Percentiles rank a stretch among this genome's conserved stretches.
These are phyloP conservation scores for Oidium heveae DNA, from an alignment of 2,329 filamentous ascomycete genomes.

Conservation along the genomic window DNA sequence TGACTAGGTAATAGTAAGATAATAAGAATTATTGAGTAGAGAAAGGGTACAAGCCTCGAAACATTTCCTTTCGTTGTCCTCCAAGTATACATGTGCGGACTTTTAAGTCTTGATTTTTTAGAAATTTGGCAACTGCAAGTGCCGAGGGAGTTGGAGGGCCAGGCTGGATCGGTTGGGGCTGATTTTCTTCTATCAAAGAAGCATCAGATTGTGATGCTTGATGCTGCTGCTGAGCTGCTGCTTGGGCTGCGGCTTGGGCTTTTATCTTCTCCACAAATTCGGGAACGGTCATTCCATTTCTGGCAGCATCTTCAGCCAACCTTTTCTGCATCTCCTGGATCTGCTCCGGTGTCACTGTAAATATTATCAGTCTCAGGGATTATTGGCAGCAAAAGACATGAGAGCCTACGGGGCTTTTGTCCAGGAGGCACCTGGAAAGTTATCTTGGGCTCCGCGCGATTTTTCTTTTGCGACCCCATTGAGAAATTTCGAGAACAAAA, in stretches of 20 bases:
- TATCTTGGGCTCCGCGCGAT: neutral
- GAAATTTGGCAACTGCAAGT: conserved; percentile 68
- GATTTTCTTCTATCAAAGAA: conserved; percentile 22
- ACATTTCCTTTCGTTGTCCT: conserved; percentile 95
- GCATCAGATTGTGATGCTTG: conserved; percentile 17
- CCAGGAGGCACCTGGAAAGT: neutral
- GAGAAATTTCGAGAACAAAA: no score
- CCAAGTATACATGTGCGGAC: conserved; percentile 76
- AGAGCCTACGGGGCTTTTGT: neutral
- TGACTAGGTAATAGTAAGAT: conserved; percentile 31
- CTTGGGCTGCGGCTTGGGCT: conserved; percentile 20
- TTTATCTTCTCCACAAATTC: conserved; percentile 55
- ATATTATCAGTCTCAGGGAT: neutral
- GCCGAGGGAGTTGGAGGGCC: conserved; percentile 75
- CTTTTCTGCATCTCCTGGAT: conserved; percentile 64
- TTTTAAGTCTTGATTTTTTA: conserved; percentile 68
- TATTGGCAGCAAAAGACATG: neutral
- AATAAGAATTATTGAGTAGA: neutral
- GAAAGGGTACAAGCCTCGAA: conserved; percentile 38
- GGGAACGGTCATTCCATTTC: conserved; percentile 60
- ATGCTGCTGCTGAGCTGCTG: conserved; percentile 21
- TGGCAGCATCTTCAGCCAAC: conserved; percentile 58
- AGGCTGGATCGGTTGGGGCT: conserved; percentile 42
- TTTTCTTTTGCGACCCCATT: neutral
- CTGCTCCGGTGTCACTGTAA: conserved; percentile 36